Conservation (phyloP, 164 flowering plant genomes). For the Magnolia sinica region DNA sequence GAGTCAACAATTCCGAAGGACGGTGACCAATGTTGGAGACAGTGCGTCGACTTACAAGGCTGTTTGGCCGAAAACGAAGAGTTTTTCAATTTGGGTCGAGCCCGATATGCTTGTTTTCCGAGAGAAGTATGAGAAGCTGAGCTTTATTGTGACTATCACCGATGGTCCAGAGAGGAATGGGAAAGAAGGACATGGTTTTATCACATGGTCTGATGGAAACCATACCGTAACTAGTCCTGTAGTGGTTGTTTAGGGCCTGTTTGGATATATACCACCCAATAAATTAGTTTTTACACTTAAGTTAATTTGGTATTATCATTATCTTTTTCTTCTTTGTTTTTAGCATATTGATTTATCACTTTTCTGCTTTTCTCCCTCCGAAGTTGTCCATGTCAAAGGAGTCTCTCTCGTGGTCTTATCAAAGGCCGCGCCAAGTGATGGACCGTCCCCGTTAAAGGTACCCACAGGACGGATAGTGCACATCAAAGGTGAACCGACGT, state of each 20-base stretch:
- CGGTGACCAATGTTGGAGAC: conserved; percentile 46
- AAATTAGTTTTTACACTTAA: no score
- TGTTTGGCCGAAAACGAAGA: conserved; percentile 16
- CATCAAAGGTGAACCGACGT: no score
- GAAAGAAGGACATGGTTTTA: conserved; percentile 21
- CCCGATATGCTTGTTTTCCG: conserved; percentile 35
- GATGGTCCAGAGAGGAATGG: background rate
- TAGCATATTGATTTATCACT: no score
- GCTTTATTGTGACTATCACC: conserved; percentile 23
- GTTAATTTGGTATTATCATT: no score
- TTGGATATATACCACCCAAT: background rate
- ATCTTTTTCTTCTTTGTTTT: no score
- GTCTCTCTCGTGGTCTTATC: no score
- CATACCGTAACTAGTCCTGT: conserved; percentile 52
- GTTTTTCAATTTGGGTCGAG: conserved; percentile 18
- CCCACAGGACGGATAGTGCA: no score
- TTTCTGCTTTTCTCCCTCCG: no score
- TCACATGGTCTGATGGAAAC: conserved; percentile 42
- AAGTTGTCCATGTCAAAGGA: no score
- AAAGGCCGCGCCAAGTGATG: no score
- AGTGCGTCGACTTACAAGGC: conserved; percentile 35
- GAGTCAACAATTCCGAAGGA: conserved; percentile 29
- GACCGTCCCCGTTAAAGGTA: no score
- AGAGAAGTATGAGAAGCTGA: conserved; percentile 33
- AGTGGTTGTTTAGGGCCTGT: conserved; percentile 17